These are phyloP conservation scores for Elongisporangium undulatum DNA, from an alignment of 352 stramenopile species.

Conservation along the genomic window DNA sequence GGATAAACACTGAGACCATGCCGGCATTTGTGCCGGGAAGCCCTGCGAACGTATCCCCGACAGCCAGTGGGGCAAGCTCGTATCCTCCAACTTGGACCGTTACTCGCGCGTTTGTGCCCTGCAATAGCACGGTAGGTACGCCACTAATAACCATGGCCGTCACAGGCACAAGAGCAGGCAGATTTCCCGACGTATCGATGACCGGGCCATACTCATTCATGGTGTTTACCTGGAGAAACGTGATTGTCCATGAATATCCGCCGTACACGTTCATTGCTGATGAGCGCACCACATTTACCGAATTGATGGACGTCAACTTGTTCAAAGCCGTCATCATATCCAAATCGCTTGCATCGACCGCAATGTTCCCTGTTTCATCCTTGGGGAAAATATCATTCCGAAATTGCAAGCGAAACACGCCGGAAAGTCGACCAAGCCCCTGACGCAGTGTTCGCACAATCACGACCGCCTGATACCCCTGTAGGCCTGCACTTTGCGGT, in stretches of 20 bases:
- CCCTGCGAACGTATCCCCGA: slow-evolving; percentile 40
- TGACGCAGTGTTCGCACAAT: slow-evolving; percentile 48
- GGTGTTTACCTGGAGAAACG: slow-evolving; percentile 76
- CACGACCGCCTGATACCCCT: slow-evolving; percentile 45
- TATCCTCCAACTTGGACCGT: slow-evolving; percentile 52
- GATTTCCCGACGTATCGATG: slow-evolving; percentile 55
- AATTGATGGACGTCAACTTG: slow-evolving; percentile 65
- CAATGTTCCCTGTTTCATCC: slow-evolving; percentile 67
- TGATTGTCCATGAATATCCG: slow-evolving; percentile 84
- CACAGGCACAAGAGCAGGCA: slow-evolving; percentile 56
- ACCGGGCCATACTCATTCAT: slow-evolving; percentile 70
- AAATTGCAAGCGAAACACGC: slow-evolving; percentile 66
- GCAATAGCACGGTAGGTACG: slow-evolving; percentile 24
- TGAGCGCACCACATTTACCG: slow-evolving; percentile 55
- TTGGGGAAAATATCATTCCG: slow-evolving; percentile 68
- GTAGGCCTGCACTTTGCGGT: slow-evolving; percentile 44
- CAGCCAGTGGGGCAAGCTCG: slow-evolving; percentile 17
- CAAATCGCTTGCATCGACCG: slow-evolving; percentile 47
- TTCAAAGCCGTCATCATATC: slow-evolving; percentile 56
- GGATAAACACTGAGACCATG: slow-evolving; percentile 61
- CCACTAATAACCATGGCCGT: slow-evolving; percentile 18
- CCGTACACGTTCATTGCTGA: slow-evolving; percentile 67
- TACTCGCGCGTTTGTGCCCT: slow-evolving; percentile 56
- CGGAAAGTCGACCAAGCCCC: slow-evolving; percentile 58
- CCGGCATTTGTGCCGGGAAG: slow-evolving; percentile 54